Evolutionary conservation across 345 rosid species (phyloP), one percentile per base, ranked within the genome.

Genomic region (Eutrema yunnanense): DNA sequence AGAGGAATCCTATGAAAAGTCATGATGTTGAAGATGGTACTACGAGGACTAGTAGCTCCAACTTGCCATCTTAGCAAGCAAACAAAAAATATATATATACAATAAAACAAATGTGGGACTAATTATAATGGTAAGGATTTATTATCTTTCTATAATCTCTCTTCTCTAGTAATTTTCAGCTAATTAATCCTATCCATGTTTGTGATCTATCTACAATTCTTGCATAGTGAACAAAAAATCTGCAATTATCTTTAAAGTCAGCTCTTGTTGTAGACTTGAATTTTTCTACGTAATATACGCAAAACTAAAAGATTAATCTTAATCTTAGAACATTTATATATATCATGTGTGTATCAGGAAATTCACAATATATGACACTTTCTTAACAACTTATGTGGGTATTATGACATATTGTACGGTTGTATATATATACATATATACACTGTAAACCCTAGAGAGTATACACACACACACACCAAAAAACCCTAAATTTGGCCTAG

Each of bases 1-100:
- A 73, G 79, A 72, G 60, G 81, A 78, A 78, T 65, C 73, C 65
- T 34, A 40, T 46, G 70, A 78, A 37, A 69, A 64, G 68, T 57
- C 66, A 63, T 70, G 71, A n/a, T 76, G 72, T 12, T 58, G 56
- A 50, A 41, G 76, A 33, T 56, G 76, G 80, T 56, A 70, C 80
- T 40, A 53, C 41, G 61, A 73, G 69, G 19, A 68, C 69, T 75
- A 75, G 74, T 67, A 77, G 57, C 67, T 65, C 76, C 57, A 77
- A 71, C 72, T 77, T 77, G 73, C 73, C 57, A 41, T 56, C 76
- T 71, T 77, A 71, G 72, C 62, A 71, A 77, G 50, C 56, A 41
- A 58, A 65, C 61, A 64, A 64, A 70, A 61, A n/a, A 59, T 33
- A 12, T 30, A 30, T 30, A 32, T 6, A 41, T 51, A 42, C 44